Evolutionary conservation across 805 yeast species (phyloP), one percentile per base, ranked within the genome.

Genomic region (Jamesozyma lodderae): DNA sequence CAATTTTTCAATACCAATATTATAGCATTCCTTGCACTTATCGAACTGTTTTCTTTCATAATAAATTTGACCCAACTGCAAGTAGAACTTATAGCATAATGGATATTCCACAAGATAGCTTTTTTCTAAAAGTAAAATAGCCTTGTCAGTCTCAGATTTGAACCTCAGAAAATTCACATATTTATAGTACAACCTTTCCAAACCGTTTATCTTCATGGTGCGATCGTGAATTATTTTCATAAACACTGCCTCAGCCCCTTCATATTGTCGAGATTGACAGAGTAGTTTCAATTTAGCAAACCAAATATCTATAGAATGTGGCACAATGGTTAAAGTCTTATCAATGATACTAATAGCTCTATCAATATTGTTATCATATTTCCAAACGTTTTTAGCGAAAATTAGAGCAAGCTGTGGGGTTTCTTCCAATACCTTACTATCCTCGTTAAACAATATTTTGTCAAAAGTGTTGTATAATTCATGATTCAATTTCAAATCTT

Each of bases 311-410:
- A 75, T 79, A 42, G 63, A 66, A 0, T 57, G 45, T 1, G 79
- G 72, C 7, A 72, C 58, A 2, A 47, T 38, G 4, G 61, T 51
- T 31, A 72, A 53, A 0, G 81, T 81, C 11, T 65, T 60, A 2
- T 62, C 52, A 5, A 87, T 59, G 4, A 83, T 71, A 1, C 52
- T 47, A 37, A 78, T 62, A 0, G 95, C 81, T 3, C 64, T 70
- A 1, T 53, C 60, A 1, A 70, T 48, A 46, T 81, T 75, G 1
- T 63, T 52, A 2, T 61, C 68, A 18, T 63, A 40, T 31, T 62
- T 58, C 80, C 86, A 77, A 37, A 70, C 64, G 48, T 81, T 88
- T 46, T 80, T 79, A 0, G 94, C 81, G 51, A 74, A 84, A 76
- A 79, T 73, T 36, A 85, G 57, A 59, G 75, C 70, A 31, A 85